Conservation (phyloP, 768 basidiomycete species). For the Suillus lakei region DNA sequence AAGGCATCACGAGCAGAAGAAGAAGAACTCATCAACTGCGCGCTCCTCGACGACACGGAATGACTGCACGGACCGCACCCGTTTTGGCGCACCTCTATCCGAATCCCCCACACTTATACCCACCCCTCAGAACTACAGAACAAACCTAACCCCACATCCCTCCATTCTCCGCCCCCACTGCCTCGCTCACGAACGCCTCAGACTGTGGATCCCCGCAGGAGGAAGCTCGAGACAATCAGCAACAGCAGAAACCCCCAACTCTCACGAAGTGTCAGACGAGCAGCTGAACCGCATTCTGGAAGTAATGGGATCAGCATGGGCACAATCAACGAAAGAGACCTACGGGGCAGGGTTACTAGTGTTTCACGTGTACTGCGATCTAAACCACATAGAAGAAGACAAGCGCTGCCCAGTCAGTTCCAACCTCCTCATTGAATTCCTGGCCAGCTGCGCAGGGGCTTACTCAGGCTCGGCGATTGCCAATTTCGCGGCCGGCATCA, state of each 20-base stretch:
- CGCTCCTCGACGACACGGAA: too few relatives aligned
- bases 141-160: too few relatives aligned
- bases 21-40: too few relatives aligned
- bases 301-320: conserved; percentile 12
- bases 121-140: too few relatives aligned
- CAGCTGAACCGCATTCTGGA: conserved; percentile 7
- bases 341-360: conserved; percentile 25
- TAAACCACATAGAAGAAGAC: conserved; percentile 6
- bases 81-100: too few relatives aligned
- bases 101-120: too few relatives aligned
- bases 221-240: background rate
- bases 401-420: conserved; percentile 15
- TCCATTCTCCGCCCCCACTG: too few relatives aligned
- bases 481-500: conserved; percentile 21
- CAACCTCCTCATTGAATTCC: conserved; percentile 16
- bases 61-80: too few relatives aligned
- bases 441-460: conserved; percentile 18
- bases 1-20: background rate
- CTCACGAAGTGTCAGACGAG: background rate
- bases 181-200: too few relatives aligned
- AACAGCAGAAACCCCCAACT: too few relatives aligned
- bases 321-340: conserved; percentile 13
- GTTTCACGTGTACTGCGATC: conserved; percentile 27
- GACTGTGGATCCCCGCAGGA: too few relatives aligned
- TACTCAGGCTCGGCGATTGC: conserved; percentile 15